Evolutionary conservation across 805 yeast genomes (phyloP).

Genomic region (Barnettozyma vustinii): DNA sequence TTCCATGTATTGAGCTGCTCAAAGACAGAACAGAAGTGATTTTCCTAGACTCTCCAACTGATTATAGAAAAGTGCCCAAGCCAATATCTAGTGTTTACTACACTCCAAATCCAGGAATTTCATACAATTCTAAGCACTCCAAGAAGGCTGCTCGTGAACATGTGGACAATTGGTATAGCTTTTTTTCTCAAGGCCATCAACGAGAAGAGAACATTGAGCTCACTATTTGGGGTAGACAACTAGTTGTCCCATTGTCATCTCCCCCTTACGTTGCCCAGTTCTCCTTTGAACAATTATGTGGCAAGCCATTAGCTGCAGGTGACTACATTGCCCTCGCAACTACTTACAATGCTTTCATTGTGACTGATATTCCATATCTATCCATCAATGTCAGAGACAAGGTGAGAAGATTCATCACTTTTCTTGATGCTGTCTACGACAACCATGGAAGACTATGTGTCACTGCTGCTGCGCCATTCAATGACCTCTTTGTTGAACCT

Average conservation of each 20-base stretch:
- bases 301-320: slow-evolving; percentile 84
- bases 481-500: slow-evolving; percentile 80
- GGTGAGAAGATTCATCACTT: slow-evolving; percentile 88
- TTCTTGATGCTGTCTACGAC: slow-evolving; percentile 93
- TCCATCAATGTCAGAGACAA: slow-evolving; percentile 75
- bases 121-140: slow-evolving; percentile 47
- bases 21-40: slow-evolving; percentile 72
- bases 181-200: slow-evolving; percentile 60
- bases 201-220: slow-evolving; percentile 33
- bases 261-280: slow-evolving; percentile 86
- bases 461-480: slow-evolving; percentile 82
- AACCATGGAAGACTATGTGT: slow-evolving; percentile 83
- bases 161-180: slow-evolving; percentile 70
- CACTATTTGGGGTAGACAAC: slow-evolving; percentile 84
- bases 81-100: slow-evolving; percentile 79
- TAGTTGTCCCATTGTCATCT: slow-evolving; percentile 69
- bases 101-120: slow-evolving; percentile 59
- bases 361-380: slow-evolving; percentile 88
- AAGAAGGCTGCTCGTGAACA: slow-evolving; percentile 52
- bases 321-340: slow-evolving; percentile 84
- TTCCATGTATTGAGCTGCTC: slow-evolving; percentile 84
- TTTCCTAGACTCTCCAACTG: slow-evolving; percentile 84
- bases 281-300: slow-evolving; percentile 82
- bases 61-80: slow-evolving; percentile 82
- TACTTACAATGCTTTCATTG: slow-evolving; percentile 69